Conservation (phyloP, 2,329 filamentous ascomycete species). For the Simplicillium sp. region DNA sequence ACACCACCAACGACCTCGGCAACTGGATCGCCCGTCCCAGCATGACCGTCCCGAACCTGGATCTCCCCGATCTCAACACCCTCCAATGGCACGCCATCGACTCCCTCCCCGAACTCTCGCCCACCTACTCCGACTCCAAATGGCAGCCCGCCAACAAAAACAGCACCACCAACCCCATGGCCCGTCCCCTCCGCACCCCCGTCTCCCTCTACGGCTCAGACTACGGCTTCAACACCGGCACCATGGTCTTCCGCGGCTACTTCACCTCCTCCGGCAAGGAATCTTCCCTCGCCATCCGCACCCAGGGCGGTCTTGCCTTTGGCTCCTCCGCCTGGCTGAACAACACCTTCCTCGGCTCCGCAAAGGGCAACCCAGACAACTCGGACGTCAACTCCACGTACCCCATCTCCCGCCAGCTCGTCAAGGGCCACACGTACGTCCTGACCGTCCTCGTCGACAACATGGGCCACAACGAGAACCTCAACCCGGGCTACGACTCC, state of each 20-base stretch:
- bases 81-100: constrained; percentile 63
- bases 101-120: constrained; percentile 58
- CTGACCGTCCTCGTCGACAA: constrained; percentile 65
- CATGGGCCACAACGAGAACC: constrained; percentile 62
- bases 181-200: constrained; percentile 47
- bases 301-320: constrained; percentile 59
- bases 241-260: constrained; percentile 59
- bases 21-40: constrained; percentile 39
- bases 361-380: constrained; percentile 42
- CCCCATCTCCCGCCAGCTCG: constrained; percentile 38
- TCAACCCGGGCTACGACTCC: constrained; percentile 44
- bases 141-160: constrained; percentile 54
- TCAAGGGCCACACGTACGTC: constrained; percentile 42
- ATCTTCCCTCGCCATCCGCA: constrained; percentile 42
- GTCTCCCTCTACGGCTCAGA: constrained; percentile 60
- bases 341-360: constrained; percentile 53
- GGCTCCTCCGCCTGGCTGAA: constrained; percentile 61
- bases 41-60: constrained; percentile 37
- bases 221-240: constrained; percentile 65
- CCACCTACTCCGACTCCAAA: constrained; percentile 55
- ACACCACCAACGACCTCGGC: constrained; percentile 28
- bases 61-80: constrained; percentile 33
- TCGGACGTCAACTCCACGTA: constrained; percentile 46
- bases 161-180: constrained; percentile 50
- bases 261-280: constrained; percentile 58